phyloP scores from a whole-genome alignment of 805 yeast species.

The Ogataea minuta region DNA sequence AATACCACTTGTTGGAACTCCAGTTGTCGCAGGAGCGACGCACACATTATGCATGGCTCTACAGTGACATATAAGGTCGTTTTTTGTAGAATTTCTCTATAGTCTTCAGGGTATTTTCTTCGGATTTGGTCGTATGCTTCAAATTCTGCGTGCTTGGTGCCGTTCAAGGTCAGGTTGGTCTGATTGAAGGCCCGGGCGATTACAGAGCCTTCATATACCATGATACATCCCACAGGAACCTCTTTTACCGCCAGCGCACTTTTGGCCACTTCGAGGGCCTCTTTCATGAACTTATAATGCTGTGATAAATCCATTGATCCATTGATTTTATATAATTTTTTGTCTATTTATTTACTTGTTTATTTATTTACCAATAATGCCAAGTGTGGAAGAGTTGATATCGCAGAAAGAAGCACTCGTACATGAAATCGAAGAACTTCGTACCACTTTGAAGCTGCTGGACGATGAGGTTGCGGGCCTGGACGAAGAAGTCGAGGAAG shows the following conservation, averaged over 20 bases:
- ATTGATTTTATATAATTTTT: constrained; percentile 1
- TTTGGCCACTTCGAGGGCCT: constrained; percentile 56
- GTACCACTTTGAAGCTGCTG: background rate
- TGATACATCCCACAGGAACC: constrained; percentile 83
- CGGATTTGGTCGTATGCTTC: constrained; percentile 64
- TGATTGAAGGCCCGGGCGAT: constrained; percentile 80
- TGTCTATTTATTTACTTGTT: background rate
- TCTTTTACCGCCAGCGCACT: constrained; percentile 65
- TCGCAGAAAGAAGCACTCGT: constrained; percentile 1
- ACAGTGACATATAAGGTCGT: constrained; percentile 87
- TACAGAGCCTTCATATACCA: constrained; percentile 50
- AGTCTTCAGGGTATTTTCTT: constrained; percentile 28
- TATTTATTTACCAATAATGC: constrained; percentile 2
- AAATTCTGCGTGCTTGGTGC: constrained; percentile 92
- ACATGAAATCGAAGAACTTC: constrained; percentile 1
- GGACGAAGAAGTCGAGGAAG: constrained; percentile 7
- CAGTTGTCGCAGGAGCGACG: constrained; percentile 81
- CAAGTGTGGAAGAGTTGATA: constrained; percentile 4
- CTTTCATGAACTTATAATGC: constrained; percentile 44
- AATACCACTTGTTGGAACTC: constrained; percentile 72
- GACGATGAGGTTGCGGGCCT: constrained; percentile 4
- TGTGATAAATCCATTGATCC: constrained; percentile 3
- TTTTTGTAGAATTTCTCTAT: constrained; percentile 43
- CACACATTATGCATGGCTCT: constrained; percentile 99
- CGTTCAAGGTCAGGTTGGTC: constrained; percentile 81